phyloP scores from a whole-genome alignment of 225 moss, liverwort and hornwort species.

The Lunularia cruciata region DNA sequence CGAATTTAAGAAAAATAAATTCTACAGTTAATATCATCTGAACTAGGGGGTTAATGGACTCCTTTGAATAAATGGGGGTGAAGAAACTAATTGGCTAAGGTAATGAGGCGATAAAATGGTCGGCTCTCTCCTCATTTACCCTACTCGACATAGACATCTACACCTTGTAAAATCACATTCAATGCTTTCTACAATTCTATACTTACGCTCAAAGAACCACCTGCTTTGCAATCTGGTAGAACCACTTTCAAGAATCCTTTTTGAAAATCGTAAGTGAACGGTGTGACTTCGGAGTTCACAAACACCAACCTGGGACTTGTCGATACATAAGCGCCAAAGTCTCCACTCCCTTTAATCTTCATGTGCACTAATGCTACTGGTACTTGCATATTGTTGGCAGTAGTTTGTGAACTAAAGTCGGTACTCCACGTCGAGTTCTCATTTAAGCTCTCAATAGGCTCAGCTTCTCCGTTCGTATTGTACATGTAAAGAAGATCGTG shows the following conservation, averaged over 20 bases:
- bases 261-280: slow-evolving; percentile 46
- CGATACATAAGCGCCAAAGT: slow-evolving; percentile 73
- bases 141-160: no score
- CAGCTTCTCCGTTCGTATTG: slow-evolving; percentile 25
- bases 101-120: no score
- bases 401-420: neutral
- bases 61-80: no score
- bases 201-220: slow-evolving; percentile 52
- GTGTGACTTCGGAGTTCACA: slow-evolving; percentile 28
- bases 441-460: slow-evolving; percentile 32
- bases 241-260: slow-evolving; percentile 57
- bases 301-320: slow-evolving; percentile 45
- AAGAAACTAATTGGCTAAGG: no score
- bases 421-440: slow-evolving; percentile 8
- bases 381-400: slow-evolving; percentile 1
- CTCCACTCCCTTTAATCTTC: slow-evolving; percentile 67
- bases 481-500: slow-evolving; percentile 40
- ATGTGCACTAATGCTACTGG: slow-evolving; percentile 49
- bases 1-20: no score
- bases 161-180: no score
- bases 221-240: slow-evolving; percentile 48
- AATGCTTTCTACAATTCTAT: slow-evolving; percentile 63
- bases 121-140: no score
- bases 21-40: no score
- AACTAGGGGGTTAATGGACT: no score